Evolutionary conservation across 2,329 filamentous ascomycete genomes (phyloP), one percentile per base, ranked within the genome.

Genomic region (Fusarium tanahbumbuense): DNA sequence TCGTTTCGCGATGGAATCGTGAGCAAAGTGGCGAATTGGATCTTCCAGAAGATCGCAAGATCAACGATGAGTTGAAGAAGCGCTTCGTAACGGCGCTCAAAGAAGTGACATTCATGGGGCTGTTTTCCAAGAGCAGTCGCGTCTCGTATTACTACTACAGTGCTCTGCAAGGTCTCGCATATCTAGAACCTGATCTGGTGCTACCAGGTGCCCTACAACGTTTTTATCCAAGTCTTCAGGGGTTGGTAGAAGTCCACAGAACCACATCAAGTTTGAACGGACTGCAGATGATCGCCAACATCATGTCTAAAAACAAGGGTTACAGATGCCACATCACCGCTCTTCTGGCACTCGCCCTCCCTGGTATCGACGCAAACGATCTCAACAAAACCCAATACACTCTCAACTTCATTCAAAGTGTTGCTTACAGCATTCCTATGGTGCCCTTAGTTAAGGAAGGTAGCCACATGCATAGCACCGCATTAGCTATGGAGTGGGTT

Each of bases 321-420:
- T 98, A 96, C 78, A 88, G 96, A 64, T 98, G 96, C 76, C 96
- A 99, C 78, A 91, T 99, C 68, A 99, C 96, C 2, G 95, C 95
- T 1, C 83, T 99, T 37, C 83, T 99, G n/a, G 96, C 95, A 8
- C 86, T 99, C 64, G 93, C 95, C 7, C 84, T 99, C 32, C 97
- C 97, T 1, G 97, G 96, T 23, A 97, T 99, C 62, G 97, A 99
- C 81, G 94, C 97, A 69, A 99, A 99, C 77, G 96, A 99, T 80
- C 83, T 99, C 27, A 94, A 96, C 77, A 99, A 99, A 85, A 98
- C 96, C 1, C 88, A 97, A 73, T 93, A 97, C 79, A 97, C 96
- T 0, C 85, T 99, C 61, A 93, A 94, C 72, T 98, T 98, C 78
- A 96, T 99, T 60, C 95, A 98, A 80, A 92, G 93, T 61, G 93